Base-by-base conservation (phyloP, 805 yeast species). In the Wickerhamomyces strasburgensis region DNA sequence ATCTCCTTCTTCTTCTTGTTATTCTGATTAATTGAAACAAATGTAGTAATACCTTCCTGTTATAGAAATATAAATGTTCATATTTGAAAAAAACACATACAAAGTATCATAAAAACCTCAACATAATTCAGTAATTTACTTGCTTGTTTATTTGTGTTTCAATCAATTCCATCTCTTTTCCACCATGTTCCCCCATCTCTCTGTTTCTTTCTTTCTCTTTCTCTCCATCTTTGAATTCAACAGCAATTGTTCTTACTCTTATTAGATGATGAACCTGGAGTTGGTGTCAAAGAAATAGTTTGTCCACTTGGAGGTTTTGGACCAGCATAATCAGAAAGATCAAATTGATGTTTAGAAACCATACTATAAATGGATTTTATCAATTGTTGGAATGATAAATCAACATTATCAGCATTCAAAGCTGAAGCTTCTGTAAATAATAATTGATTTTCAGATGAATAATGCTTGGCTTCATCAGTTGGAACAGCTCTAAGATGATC, bases 351-450 rank as follows among this genome's bases (percentile, higher is more conserved):
- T 61, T 89, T 84, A 44, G 90, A 75, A 53, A 90, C 84, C 94
- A 87, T 83, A 58, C 90, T 95, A 64, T 88, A 89, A 53, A 93
- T 93, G 53, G 90, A 86, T 47, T 89, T 86, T 55, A 93, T 77
- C 49, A 93, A 75, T 61, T 89, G 95, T 60, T 88, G 86, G 75
- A 93, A 93, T 7, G 97, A 89, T 48, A 79, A 72, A 60, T 93
- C 98, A 40, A 93, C 98, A 61, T 93, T 93, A 56, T 90, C 94
- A 31, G 95, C 82, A 51, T 86, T 86, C 45, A 93, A 73, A 19
- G 98, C 98, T 43, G 94, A 82, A 13, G 98, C 94, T 69, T 93
- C 98, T 31, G 96, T 90, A 60, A 93, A 93, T 54, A 93, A 69
- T 52, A 93, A 72, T 60, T 78, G 85, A 67, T 93, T 89, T 64